These are phyloP conservation scores for Rhynchospora pubera DNA, from an alignment of 176 grass and related monocot species.

Conservation along the genomic window DNA sequence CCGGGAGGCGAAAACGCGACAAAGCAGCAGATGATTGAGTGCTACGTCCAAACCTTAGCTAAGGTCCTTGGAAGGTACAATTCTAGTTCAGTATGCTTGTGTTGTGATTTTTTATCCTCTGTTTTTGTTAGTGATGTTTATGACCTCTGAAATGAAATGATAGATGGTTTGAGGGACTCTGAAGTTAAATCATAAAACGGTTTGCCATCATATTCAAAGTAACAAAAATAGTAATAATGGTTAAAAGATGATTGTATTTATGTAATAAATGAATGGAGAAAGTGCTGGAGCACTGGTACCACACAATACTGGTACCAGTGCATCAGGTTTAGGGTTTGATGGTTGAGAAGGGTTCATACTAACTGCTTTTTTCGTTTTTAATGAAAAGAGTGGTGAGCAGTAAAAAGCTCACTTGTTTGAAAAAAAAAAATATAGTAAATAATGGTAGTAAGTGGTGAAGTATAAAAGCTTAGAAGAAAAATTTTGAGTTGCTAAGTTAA, in stretches of 20 bases:
- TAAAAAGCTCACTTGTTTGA: too few relatives aligned
- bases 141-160: background rate
- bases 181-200: too few relatives aligned
- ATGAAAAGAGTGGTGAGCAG: background rate
- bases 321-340: too few relatives aligned
- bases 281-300: too few relatives aligned
- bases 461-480: background rate
- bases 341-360: too few relatives aligned
- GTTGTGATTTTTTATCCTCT: background rate
- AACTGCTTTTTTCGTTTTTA: background rate
- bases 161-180: background rate
- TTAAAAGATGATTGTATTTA: too few relatives aligned
- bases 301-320: too few relatives aligned
- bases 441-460: too few relatives aligned
- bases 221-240: background rate
- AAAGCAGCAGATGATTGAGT: constrained; percentile 79
- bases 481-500: background rate
- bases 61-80: constrained; percentile 61
- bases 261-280: too few relatives aligned
- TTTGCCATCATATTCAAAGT: background rate
- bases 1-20: constrained; percentile 48
- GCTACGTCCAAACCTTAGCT: constrained; percentile 66
- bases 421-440: too few relatives aligned
- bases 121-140: background rate
- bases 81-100: background rate